Evolutionary conservation across 495 filamentous ascomycete genomes (phyloP), one percentile per base, ranked within the genome.

Genomic region (Pyrenula massariospora): DNA sequence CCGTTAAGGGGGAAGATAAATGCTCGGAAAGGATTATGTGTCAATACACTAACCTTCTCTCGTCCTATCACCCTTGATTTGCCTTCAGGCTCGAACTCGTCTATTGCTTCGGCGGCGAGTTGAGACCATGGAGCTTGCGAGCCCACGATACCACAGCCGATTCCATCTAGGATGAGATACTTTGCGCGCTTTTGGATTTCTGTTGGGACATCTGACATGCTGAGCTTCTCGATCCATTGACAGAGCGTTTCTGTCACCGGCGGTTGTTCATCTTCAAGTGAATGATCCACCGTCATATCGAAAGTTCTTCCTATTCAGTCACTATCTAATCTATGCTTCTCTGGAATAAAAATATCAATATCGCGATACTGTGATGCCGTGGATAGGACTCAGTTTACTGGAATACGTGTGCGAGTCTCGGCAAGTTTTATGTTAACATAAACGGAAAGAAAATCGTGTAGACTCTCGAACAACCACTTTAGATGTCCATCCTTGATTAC

Each of bases 91-190:
- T 76, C 76, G 12, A 72, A 62, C 3, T 60, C 58, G 22, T 70
- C 54, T 1, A 74, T 54, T 3, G 63, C 68, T 8, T 69, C 56
- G 25, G 66, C 59, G 1, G 69, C 73, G 21, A 65, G 65, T 51
- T 73, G 62, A 1, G 71, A 70, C 70, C 68, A 75, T 11, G 70
- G 67, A 20, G 73, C 57, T 49, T 67, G 70, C 48, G 72, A 62
- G 1, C 70, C 74, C 11, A 76, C 60, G 10, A 77, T 54, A n/a
- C 51, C 68, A 56, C 70, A 77, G 2, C 61, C 68, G 1, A 77
- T 53, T 20, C 73, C 73, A 56, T 78, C 75, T 0, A 77, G 59
- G 20, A 79, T 68, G 11, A 75, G 61, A 60, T 76, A 65, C 59
- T 77, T 75, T 2, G 67, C 68, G 19, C 72, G 60, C 31, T 42